These are phyloP conservation scores for Apiotrichum porosum DNA, from an alignment of 1,284 basidiomycete species.

Conservation along the genomic window DNA sequence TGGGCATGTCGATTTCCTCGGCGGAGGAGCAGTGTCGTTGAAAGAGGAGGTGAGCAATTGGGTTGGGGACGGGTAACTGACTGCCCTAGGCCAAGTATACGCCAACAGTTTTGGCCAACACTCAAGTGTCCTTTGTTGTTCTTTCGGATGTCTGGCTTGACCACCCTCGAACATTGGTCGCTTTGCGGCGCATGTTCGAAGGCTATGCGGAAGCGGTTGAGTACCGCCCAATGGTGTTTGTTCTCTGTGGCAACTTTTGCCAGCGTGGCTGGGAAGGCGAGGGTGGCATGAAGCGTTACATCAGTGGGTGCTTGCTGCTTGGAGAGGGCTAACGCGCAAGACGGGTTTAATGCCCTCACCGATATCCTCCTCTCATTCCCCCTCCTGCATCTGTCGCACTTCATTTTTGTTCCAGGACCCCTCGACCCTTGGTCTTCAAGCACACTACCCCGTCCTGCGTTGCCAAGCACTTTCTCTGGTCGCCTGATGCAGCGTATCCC, in stretches of 20 bases:
- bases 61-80: neutral
- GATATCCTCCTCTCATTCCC: slow-evolving; percentile 80
- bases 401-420: slow-evolving; percentile 91
- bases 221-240: slow-evolving; percentile 77
- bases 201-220: slow-evolving; percentile 80
- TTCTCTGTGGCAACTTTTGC: slow-evolving; percentile 94
- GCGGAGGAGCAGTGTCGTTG: slow-evolving; percentile 81
- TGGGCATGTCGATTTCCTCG: slow-evolving; percentile 91
- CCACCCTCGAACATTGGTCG: slow-evolving; percentile 71
- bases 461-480: slow-evolving; percentile 67
- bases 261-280: slow-evolving; percentile 74
- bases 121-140: slow-evolving; percentile 82
- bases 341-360: slow-evolving; percentile 77
- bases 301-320: slow-evolving; percentile 63
- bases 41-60: slow-evolving; percentile 73
- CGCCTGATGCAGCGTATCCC: slow-evolving; percentile 68
- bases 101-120: slow-evolving; percentile 43
- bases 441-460: slow-evolving; percentile 70
- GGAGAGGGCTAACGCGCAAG: too few relatives aligned
- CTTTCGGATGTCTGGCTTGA: slow-evolving; percentile 80
- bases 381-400: slow-evolving; percentile 74
- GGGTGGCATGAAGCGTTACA: slow-evolving; percentile 73
- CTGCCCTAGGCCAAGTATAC: slow-evolving; percentile 39
- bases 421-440: slow-evolving; percentile 75
- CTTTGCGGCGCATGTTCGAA: slow-evolving; percentile 78